Base-by-base conservation (phyloP, 495 filamentous ascomycete species). In the Neurospora sp. region DNA sequence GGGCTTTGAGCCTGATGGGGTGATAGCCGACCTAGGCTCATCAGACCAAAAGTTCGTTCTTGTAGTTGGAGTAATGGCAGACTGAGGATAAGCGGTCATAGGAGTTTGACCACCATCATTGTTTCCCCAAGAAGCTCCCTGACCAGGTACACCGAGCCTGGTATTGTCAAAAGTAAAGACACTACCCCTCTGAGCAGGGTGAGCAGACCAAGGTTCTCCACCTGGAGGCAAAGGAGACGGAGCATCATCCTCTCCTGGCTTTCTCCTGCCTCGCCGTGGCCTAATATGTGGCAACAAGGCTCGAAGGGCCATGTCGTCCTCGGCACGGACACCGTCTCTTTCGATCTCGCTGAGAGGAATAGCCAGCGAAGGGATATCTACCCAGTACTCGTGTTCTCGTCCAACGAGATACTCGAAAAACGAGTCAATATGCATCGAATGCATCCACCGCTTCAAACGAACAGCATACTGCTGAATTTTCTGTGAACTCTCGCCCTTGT, bases 401-500 rank as follows among this genome's bases (percentile, higher is more conserved):
- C 90, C 89, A 41, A 95, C 86, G 12, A 96, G 88, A 79, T 93
- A 98, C 78, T 97, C 94, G 80, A 98, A 98, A 80, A 98, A 99
- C 20, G 95, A 93, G 86, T 98, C 94, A 27, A 99, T 89, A 79
- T 98, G 96, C 93, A 97, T 97, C 1, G 96, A 95, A 78, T 93
- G 93, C 93, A 99, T 96, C 96, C 96, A 99, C 73, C 96, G 89
- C 92, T 97, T 98, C 60, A 98, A 84, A 70, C 96, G 86, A 41
- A 98, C 96, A 70, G 94, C 93, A 83, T 99, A 99, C 79, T 99
- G 96, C 81, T 98, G 95, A 44, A 99, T 93, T 80, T 97, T 99
- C 81, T 99, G 96, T 3, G 94, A 91, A 79, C 94, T 97, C 82
- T 98, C 93, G 23, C 94, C 93, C 83, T 96, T 95, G 71, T 92